Conservation (phyloP, 305 asterid species). For the Striga hermonthica region DNA sequence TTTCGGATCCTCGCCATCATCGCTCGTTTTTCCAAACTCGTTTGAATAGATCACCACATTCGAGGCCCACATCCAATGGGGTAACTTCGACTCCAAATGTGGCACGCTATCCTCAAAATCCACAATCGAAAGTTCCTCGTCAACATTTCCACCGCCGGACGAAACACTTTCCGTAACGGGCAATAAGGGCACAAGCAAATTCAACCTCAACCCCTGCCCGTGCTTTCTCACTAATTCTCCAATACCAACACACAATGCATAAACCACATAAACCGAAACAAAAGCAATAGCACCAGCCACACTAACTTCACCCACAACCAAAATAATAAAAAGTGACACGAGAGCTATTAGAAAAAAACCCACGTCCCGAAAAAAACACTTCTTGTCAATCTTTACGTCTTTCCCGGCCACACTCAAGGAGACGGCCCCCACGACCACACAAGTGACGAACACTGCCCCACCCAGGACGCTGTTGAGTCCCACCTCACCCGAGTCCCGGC, state of each 20-base stretch:
- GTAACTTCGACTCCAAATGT: slow-evolving; percentile 42
- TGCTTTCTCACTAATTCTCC: slow-evolving; percentile 47
- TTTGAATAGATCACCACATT: slow-evolving; percentile 57
- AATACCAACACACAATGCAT: slow-evolving; percentile 55
- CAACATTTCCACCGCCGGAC: slow-evolving; percentile 21
- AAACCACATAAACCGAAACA: slow-evolving; percentile 54
- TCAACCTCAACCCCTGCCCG: slow-evolving; percentile 33
- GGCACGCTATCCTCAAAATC: slow-evolving; percentile 37
- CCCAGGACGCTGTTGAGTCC: slow-evolving; percentile 85
- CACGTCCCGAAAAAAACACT: slow-evolving; percentile 69
- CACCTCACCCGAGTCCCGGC: slow-evolving; percentile 69
- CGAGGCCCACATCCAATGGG: slow-evolving; percentile 69
- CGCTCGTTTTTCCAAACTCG: slow-evolving; percentile 32
- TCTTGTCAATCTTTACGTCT: slow-evolving; percentile 58
- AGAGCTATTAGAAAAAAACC: slow-evolving; percentile 58
- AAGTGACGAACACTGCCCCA: slow-evolving; percentile 83
- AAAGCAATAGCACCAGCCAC: slow-evolving; percentile 59
- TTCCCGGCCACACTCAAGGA: slow-evolving; percentile 50
- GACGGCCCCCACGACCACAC: slow-evolving; percentile 69
- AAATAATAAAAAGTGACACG: slow-evolving; percentile 40
- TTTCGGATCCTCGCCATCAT: slow-evolving; percentile 27
- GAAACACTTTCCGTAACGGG: slow-evolving; percentile 36
- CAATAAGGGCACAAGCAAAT: slow-evolving; percentile 37
- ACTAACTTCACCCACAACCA: slow-evolving; percentile 61
- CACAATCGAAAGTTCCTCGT: slow-evolving; percentile 22